A percentile compares a stretch with the other conserved stretches of the same genome.
These are phyloP conservation scores for Hypomyces rosellus DNA, from an alignment of 2,329 filamentous ascomycete genomes.

Conservation along the genomic window DNA sequence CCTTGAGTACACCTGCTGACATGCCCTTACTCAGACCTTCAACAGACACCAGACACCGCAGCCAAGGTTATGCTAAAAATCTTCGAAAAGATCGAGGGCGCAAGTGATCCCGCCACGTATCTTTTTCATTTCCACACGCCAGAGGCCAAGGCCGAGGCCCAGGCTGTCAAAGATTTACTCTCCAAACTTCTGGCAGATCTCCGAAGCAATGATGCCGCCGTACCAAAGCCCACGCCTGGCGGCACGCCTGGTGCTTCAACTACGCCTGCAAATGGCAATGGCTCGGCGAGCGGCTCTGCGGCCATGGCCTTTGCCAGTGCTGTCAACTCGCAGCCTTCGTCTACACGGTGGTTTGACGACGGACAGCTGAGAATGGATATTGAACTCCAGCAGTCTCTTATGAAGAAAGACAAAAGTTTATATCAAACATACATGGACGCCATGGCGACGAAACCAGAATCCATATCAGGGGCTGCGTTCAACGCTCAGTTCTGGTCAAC, in stretches of 20 bases:
- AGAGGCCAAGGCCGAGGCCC: slow-evolving; percentile 75
- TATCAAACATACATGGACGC: slow-evolving; percentile 85
- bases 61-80: slow-evolving; percentile 93
- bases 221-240: slow-evolving; percentile 41
- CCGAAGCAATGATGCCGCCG: slow-evolving; percentile 49
- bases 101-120: slow-evolving; percentile 60
- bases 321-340: slow-evolving; percentile 47
- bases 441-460: slow-evolving; percentile 73
- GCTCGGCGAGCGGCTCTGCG: slow-evolving; percentile 47
- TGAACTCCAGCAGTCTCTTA: slow-evolving; percentile 77
- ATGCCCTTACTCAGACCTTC: slow-evolving; percentile 58
- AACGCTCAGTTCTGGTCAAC: slow-evolving; percentile 94
- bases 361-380: slow-evolving; percentile 69
- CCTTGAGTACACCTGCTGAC: not conserved
- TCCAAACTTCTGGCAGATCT: slow-evolving; percentile 67
- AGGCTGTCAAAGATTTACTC: slow-evolving; percentile 74
- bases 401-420: slow-evolving; percentile 70
- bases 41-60: slow-evolving; percentile 84
- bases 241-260: slow-evolving; percentile 19
- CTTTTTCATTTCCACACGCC: slow-evolving; percentile 85
- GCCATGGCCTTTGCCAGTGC: slow-evolving; percentile 75
- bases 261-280: slow-evolving; percentile 22
- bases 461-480: slow-evolving; percentile 73
- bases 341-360: slow-evolving; percentile 73
- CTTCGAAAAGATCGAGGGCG: slow-evolving; percentile 61